Base-by-base conservation (phyloP, 2,329 filamentous ascomycete genomes). In the Ascosphaera pollenicola region DNA sequence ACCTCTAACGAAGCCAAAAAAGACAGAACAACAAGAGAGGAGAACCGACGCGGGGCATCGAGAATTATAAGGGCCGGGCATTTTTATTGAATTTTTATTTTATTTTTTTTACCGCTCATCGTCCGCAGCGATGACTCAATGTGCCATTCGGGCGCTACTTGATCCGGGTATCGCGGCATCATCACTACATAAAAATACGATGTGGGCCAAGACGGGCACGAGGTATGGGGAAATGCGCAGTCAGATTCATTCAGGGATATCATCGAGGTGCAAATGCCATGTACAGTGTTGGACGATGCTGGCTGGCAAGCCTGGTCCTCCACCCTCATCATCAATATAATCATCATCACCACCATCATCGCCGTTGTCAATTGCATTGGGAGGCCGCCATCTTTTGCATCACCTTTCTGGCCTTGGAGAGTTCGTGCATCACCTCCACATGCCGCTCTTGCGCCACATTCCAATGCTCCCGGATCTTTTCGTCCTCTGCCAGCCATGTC, bases 371-470 rank as follows among this genome's bases (percentile, higher is more conserved):
- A 17, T 21, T 39, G 17, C 26, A 13, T 15, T 32, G 30, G 10
- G 30, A n/a, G 11, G 30, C 30, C 5, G 11, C 54, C 17, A 54
- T 54, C 37, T 49, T 47, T 6, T 49, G 46, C 32, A 61, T 52
- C 53, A 54, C 57, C 32, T 59, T 49, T 17, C 61, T 54, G 39
- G 59, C 45, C 21, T 51, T 45, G 3, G 57, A 59, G 30, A 65
- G 50, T 17, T 58, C 54, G 34, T 54, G 40, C 41, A 66, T 56
- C 45, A 56, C 59, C 8, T 57, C 52, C 26, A 54, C 49, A 45
- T 66, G 63, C 41, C 55, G 45, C 40, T 66, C 63, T 42, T 57
- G 58, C 3, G 61, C 60, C 11, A 64, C 54, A 34, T 64, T 58
- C 62, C 61, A 66, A 46, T 64, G 62, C 40, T 57, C 52, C n/a